phyloP scores from a whole-genome alignment of 2,329 filamentous ascomycete species.

The Niveomyces coronatus region DNA sequence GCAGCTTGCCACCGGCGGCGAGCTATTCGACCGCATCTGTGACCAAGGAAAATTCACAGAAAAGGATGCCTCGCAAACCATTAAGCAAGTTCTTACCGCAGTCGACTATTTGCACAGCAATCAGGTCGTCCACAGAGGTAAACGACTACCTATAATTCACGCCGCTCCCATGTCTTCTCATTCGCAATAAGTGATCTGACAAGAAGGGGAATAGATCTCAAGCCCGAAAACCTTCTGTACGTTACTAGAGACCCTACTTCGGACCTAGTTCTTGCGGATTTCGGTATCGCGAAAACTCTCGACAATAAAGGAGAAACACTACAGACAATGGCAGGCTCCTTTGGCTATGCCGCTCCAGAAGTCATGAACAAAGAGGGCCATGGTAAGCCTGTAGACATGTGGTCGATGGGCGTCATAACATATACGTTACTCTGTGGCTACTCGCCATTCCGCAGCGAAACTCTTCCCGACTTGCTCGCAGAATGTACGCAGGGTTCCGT shows the following conservation, averaged over 20 bases:
- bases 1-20: constrained; percentile 87
- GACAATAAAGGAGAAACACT: constrained; percentile 84
- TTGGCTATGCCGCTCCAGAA: constrained; percentile 94
- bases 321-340: constrained; percentile 97
- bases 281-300: constrained; percentile 97
- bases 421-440: constrained; percentile 98
- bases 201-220: constrained; percentile 57
- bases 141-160: constrained; percentile 10
- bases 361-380: constrained; percentile 98
- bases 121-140: constrained; percentile 92
- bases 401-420: constrained; percentile 97
- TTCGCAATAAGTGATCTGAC: constrained; percentile 9
- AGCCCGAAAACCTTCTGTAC: constrained; percentile 95
- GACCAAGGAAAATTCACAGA: constrained; percentile 97
- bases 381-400: constrained; percentile 98
- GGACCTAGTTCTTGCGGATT: constrained; percentile 87
- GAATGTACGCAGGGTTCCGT: constrained; percentile 79
- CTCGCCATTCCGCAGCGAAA: constrained; percentile 94
- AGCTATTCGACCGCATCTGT: constrained; percentile 96
- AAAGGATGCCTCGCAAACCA: constrained; percentile 93
- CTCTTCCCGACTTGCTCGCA: constrained; percentile 82
- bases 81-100: constrained; percentile 84
- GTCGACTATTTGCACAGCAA: constrained; percentile 91
- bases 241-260: constrained; percentile 68
- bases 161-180: neutral